Base-by-base conservation (phyloP, 176 grass and related monocot genomes). In the Thalia dealbata region DNA sequence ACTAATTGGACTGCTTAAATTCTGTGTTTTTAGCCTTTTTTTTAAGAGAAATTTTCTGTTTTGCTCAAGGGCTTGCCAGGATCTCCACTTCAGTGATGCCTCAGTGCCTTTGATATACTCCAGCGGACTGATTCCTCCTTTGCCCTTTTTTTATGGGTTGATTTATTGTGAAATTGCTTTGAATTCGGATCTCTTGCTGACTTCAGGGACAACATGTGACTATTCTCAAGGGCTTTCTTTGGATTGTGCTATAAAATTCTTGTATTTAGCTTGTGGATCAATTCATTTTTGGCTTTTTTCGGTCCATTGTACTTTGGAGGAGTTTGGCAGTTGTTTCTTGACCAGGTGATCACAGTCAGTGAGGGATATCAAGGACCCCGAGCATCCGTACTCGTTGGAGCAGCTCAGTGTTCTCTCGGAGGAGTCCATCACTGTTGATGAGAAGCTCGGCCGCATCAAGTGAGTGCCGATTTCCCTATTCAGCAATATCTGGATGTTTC, bases 301-400 rank as follows among this genome's bases (percentile, higher is more conserved):
- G 14, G 10, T 70, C 64, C 15, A 41, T 41, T 3, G 38, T 1
- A 3, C 54, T 3, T 6, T 16, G 30, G 29, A 67, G 24, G 75
- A 41, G 11, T 54, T 68, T 67, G 44, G 22, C 23, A 52, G 27
- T 48, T 61, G 10, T 59, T 46, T 44, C 67, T 71, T 79, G 67
- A 79, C 77, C 61, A 29, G 11, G 32, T 63, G 24, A 38, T 29
- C 80, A 99, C 83, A 99, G 79, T 86, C 85, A 35, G 89, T 99
- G 89, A 77, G 95, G 71, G 90, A 99, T 81, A 99, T 99, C 84
- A 99, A 89, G 90, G 95, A 99, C 83, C 95, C 95, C 64, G 95
- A 99, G 85, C 95, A 99, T 73, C 95, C 95, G 14, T 99, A 99
- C 81, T 99, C 95, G 32, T 77, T 99, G 84, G 95, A 99, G 83